These are phyloP conservation scores for Gossypium herbaceum DNA, from an alignment of 345 rosid genomes.

Conservation along the genomic window DNA sequence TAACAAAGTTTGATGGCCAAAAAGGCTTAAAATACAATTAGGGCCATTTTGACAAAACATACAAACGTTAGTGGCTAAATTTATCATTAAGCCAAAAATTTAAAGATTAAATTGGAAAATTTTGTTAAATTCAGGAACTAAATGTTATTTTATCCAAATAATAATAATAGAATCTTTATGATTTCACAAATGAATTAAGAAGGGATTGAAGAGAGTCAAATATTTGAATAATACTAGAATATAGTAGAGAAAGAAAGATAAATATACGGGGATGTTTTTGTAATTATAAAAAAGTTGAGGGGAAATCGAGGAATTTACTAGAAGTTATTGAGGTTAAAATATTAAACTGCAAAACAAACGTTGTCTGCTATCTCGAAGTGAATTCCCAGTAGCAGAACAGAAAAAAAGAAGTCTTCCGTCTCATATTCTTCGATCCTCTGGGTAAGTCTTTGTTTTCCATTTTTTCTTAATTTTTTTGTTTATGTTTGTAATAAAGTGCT, in stretches of 20 bases:
- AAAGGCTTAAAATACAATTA: too few species aligned
- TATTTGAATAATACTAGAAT: background rate
- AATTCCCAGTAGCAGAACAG: background rate
- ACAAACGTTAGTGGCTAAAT: too few species aligned
- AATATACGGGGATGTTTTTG: background rate
- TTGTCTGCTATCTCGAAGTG: background rate
- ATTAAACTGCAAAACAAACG: background rate
- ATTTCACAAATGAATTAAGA: too few species aligned
- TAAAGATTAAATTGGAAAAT: too few species aligned
- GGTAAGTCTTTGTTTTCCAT: conserved; percentile 1
- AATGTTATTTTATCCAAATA: too few species aligned
- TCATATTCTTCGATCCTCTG: conserved; percentile 14
- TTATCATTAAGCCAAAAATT: too few species aligned
- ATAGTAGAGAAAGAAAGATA: background rate
- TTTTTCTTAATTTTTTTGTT: background rate
- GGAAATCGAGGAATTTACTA: background rate
- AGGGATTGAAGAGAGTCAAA: too few species aligned
- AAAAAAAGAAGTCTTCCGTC: conserved; percentile 4
- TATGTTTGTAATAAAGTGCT: background rate
- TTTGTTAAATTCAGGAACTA: too few species aligned
- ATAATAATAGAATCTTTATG: too few species aligned
- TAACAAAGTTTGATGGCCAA: too few species aligned
- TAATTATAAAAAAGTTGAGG: background rate
- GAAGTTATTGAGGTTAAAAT: background rate
- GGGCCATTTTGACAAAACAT: too few species aligned